phyloP scores from a whole-genome alignment of 495 filamentous ascomycete genomes.

The Thozetella sp. region DNA sequence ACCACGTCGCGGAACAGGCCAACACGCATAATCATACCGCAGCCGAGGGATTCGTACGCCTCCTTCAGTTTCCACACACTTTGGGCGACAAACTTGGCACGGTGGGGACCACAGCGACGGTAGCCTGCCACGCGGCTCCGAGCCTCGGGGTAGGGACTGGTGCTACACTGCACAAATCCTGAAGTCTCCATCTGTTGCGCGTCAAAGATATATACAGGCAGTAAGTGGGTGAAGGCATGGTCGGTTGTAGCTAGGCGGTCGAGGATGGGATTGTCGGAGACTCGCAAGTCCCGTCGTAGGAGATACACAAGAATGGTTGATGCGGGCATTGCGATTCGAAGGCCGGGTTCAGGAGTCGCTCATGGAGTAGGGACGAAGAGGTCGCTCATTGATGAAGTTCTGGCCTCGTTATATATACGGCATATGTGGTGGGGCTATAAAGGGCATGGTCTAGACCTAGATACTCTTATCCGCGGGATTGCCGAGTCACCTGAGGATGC shows the following conservation, averaged over 20 bases:
- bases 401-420: neutral
- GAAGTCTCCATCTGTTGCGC: slow-evolving; percentile 65
- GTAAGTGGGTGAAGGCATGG: slow-evolving; percentile 58
- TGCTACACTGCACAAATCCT: slow-evolving; percentile 51
- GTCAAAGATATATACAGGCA: slow-evolving; percentile 62
- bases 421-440: neutral
- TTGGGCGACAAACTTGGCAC: slow-evolving; percentile 63
- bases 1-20: slow-evolving; percentile 55
- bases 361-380: neutral
- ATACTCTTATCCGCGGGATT: neutral
- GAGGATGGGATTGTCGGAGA: slow-evolving; percentile 65
- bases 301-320: slow-evolving; percentile 57
- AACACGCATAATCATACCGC: slow-evolving; percentile 59
- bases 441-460: neutral
- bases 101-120: slow-evolving; percentile 67
- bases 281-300: slow-evolving; percentile 61
- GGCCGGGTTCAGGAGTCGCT: neutral
- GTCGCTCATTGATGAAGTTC: neutral
- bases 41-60: slow-evolving; percentile 47
- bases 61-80: slow-evolving; percentile 64
- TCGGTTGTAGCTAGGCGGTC: slow-evolving; percentile 45
- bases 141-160: slow-evolving; percentile 60
- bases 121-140: slow-evolving; percentile 54
- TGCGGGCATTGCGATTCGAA: slow-evolving; percentile 18
- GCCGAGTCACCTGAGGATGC: neutral